phyloP scores from a whole-genome alignment of 2,329 filamentous ascomycete species.

The Bretziella fagacearum region DNA sequence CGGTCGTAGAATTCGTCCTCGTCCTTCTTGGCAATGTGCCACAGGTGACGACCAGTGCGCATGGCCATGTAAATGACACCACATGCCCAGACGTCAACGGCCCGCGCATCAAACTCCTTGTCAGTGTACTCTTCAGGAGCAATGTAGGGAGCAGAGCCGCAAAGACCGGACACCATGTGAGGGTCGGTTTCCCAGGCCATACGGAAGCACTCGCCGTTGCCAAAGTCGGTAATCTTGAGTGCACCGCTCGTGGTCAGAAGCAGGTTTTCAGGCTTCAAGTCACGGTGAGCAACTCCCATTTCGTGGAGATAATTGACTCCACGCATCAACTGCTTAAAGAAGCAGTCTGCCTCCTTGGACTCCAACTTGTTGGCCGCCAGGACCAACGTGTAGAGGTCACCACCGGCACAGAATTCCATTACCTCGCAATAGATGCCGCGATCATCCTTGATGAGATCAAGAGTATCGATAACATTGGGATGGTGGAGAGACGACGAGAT shows the following conservation, averaged over 20 bases:
- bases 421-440: constrained; percentile 98
- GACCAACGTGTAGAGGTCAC: constrained; percentile 86
- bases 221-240: constrained; percentile 96
- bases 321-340: constrained; percentile 98
- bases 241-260: constrained; percentile 82
- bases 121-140: constrained; percentile 92
- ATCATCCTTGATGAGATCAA: constrained; percentile 85
- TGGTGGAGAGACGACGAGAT: constrained; percentile 94
- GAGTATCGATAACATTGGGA: constrained; percentile 93
- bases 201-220: constrained; percentile 96
- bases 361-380: constrained; percentile 83
- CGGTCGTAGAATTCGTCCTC: constrained; percentile 95
- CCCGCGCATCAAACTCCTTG: constrained; percentile 88
- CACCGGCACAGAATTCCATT: constrained; percentile 97
- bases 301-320: constrained; percentile 98
- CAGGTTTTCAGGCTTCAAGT: constrained; percentile 92
- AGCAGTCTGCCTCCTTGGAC: constrained; percentile 85
- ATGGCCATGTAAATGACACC: constrained; percentile 99
- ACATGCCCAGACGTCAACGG: constrained; percentile 97
- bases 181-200: constrained; percentile 99
- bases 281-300: constrained; percentile 95
- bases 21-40: constrained; percentile 91
- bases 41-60: constrained; percentile 87
- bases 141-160: constrained; percentile 93
- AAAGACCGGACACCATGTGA: constrained; percentile 94